Evolutionary conservation across 441 rosid species (phyloP), one percentile per base, ranked within the genome.

Genomic region (Aquilaria agallochum): DNA sequence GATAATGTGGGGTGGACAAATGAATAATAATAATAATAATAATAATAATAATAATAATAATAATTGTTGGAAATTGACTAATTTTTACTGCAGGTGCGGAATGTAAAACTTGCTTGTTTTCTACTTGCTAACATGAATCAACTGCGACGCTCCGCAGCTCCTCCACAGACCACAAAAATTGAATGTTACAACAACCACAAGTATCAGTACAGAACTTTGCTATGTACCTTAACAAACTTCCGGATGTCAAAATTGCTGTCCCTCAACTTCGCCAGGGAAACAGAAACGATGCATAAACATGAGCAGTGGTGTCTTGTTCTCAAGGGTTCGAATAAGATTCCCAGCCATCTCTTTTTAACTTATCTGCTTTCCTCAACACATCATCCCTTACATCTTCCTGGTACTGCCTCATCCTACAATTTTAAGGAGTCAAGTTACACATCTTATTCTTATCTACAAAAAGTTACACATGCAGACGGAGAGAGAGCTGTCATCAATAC

Each of bases 331-430:
- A 67, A 77, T 86, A 88, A 1, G 90, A 78, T 74, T 84, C 96
- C 90, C 97, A 92, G 14, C 98, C 92, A 68, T 78, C 70, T 59
- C 50, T 74, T 36, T 77, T 76, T 59, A 90, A 76, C 74, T 77
- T 90, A 64, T 86, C 86, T 47, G 90, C 93, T 71, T 84, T 92
- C 51, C 55, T 72, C 71, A 86, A 9, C 47, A 89, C 94, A 48
- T 82, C 86, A 3, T 88, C 80, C 63, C 82, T 83, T 31, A 80
- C 78, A 76, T 88, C 96, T 77, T 88, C 88, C 64, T 80, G 87
- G 79, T 87, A 92, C 70, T 89, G 98, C 52, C 77, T 83, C 92
- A 92, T 81, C 79, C 96, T 92, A 84, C 55, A 5, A 6, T 31
- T 11, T 49, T 62, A 7, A 42, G 6, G 12, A 1, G 8, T 0